Evolutionary conservation across 345 rosid genomes (phyloP).

Genomic region (Camelina neglecta): DNA sequence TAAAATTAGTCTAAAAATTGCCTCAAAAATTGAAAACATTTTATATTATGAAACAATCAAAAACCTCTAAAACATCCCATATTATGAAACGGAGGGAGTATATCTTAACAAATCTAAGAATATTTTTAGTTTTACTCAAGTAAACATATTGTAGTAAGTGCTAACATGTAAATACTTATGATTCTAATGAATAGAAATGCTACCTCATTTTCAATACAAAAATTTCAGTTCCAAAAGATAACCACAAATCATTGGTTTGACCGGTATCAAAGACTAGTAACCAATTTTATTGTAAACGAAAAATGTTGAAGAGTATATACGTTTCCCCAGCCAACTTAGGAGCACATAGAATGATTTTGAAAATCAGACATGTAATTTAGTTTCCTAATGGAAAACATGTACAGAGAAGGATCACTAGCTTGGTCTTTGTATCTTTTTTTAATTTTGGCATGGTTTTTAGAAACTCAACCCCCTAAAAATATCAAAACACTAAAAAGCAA

Average conservation of each 20-base stretch:
- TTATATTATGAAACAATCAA: too few relatives aligned
- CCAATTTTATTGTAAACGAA: not conserved
- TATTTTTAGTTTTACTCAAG: not conserved
- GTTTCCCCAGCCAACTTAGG: not conserved
- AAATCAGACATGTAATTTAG: not conserved
- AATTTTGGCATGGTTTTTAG: conserved; percentile 27
- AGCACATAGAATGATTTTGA: conserved; percentile 1
- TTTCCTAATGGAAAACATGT: conserved; percentile 13
- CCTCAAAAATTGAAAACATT: too few relatives aligned
- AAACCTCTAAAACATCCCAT: too few relatives aligned
- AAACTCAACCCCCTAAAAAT: conserved; percentile 12
- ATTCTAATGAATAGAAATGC: conserved; percentile 1
- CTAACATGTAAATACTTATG: not conserved
- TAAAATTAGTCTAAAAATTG: too few relatives aligned
- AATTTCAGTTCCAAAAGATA: not conserved
- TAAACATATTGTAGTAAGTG: not conserved
- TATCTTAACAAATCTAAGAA: conserved; percentile 17
- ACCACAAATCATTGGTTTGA: not conserved
- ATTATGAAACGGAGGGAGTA: too few relatives aligned
- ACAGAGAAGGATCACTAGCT: conserved; percentile 27
- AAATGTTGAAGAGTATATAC: not conserved
- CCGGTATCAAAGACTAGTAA: not conserved
- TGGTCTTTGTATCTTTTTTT: conserved; percentile 10
- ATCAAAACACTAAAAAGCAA: conserved; percentile 33
- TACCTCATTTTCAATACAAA: conserved; percentile 4